These are phyloP conservation scores for Theileria parva DNA, from an alignment of 169 alveolate species.

Conservation along the genomic window DNA sequence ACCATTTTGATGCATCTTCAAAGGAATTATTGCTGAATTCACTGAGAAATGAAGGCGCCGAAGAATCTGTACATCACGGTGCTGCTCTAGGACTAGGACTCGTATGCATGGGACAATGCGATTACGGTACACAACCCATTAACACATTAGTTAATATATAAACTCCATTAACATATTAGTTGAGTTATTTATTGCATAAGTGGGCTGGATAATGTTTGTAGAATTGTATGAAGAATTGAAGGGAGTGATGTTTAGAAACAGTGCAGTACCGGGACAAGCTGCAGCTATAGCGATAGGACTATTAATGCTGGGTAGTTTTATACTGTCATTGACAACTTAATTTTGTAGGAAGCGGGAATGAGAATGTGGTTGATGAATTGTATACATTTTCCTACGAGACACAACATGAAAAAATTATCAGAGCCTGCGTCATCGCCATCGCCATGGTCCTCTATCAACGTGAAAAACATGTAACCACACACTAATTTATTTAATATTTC, in stretches of 20 bases:
- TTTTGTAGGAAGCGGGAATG: conserved; percentile 73
- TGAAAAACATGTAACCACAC: conserved; percentile 88
- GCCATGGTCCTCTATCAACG: conserved; percentile 92
- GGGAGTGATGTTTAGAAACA: conserved; percentile 86
- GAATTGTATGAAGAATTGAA: conserved; percentile 87
- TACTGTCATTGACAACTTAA: background rate
- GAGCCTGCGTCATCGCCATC: conserved; percentile 93
- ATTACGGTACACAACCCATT: too few species aligned
- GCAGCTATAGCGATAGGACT: conserved; percentile 97
- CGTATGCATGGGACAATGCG: conserved; percentile 87
- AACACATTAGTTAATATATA: too few species aligned
- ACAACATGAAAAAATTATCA: conserved; percentile 96
- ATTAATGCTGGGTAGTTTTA: conserved; percentile 80
- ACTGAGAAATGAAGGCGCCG: conserved; percentile 69
- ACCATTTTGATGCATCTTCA: conserved; percentile 79
- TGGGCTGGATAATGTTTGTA: conserved; percentile 7
- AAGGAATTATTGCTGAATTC: conserved; percentile 80
- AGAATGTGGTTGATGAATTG: conserved; percentile 87
- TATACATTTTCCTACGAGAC: conserved; percentile 94
- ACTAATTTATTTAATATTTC: too few species aligned
- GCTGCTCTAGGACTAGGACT: conserved; percentile 96
- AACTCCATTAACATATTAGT: background rate
- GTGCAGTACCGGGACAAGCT: conserved; percentile 97
- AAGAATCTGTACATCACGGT: conserved; percentile 91
- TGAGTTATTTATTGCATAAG: conserved; percentile 58